Evolutionary conservation across 2,329 filamentous ascomycete species (phyloP).

Genomic region (Onygenales sp.): DNA sequence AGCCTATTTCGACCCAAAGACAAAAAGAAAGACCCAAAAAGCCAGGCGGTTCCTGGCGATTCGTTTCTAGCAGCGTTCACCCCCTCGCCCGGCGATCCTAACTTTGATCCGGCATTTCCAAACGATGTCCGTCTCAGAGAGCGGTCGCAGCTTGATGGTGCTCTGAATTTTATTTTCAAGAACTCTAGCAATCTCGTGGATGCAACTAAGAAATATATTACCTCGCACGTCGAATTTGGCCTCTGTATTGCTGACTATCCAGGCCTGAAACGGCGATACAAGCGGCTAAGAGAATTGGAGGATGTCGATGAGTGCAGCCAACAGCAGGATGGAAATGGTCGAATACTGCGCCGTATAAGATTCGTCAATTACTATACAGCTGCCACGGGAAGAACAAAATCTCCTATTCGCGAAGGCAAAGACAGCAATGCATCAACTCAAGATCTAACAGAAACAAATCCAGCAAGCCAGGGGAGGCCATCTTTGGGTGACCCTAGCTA

Average conservation of each 20-base stretch:
- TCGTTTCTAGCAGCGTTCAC: slow-evolving; percentile 10
- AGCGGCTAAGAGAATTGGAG: slow-evolving; percentile 59
- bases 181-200: slow-evolving; percentile 62
- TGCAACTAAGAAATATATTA: slow-evolving; percentile 63
- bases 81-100: slow-evolving; percentile 37
- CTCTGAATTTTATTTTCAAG: slow-evolving; percentile 72
- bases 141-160: slow-evolving; percentile 52
- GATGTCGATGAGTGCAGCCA: slow-evolving; percentile 51
- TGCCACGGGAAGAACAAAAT: slow-evolving; percentile 63
- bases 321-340: slow-evolving; percentile 20
- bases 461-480: not conserved
- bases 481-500: not conserved
- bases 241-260: slow-evolving; percentile 68
- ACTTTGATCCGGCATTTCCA: slow-evolving; percentile 64
- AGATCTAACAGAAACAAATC: not conserved
- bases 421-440: not conserved
- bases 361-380: slow-evolving; percentile 89
- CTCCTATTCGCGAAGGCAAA: slow-evolving; percentile 8
- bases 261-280: slow-evolving; percentile 61
- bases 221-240: slow-evolving; percentile 76
- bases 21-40: slow-evolving; percentile 14
- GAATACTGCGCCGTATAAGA: slow-evolving; percentile 44
- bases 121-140: slow-evolving; percentile 65
- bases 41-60: slow-evolving; percentile 5
- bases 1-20: slow-evolving; percentile 57